Evolutionary conservation across 2,329 filamentous ascomycete genomes (phyloP), one percentile per base, ranked within the genome.

Genomic region (Colletotrichum abscissum): DNA sequence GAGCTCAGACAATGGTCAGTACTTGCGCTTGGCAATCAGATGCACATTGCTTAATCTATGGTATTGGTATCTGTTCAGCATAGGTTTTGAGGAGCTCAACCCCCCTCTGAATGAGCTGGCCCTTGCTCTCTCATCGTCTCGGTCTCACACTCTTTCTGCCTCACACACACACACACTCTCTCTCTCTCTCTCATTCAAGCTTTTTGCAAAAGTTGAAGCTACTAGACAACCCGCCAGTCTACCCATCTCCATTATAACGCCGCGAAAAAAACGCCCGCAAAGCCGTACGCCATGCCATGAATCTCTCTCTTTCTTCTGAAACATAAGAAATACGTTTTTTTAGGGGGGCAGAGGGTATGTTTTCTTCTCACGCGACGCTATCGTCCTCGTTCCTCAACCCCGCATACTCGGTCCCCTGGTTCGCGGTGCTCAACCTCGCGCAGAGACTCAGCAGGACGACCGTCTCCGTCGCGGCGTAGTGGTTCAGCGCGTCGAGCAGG

Each of bases 401-500:
- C 11, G 89, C 88, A 78, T 88, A 92, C 79, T 92, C 90, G 0
- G 90, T 92, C 24, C 93, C 94, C 80, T 95, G 93, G 74, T 94
- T 95, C 14, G 94, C 94, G 72, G 93, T 94, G 78, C 93, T 95
- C 79, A 97, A 81, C 74, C 95, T 85, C 14, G 95, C 95, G 80
- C 95, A 97, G 19, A 99, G 86, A 76, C 95, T 96, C 75, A 98
- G 85, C 76, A 99, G 88, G 22, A 98, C 97, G 3, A 98, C 96
- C 52, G 97, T 98, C 86, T 99, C 97, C 0, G 97, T 98, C 0
- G 97, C 97, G 3, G 97, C 97, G 78, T 98, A 97, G 82, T 98
- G 98, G 78, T 99, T 98, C 75, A 99, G 88, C 74, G 95, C 96
- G 81, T 98, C 97, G 49, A 98, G 91, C 78, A 99, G 83, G 76